These are phyloP conservation scores for Candida boidinii DNA, from an alignment of 805 yeast genomes.

Conservation along the genomic window DNA sequence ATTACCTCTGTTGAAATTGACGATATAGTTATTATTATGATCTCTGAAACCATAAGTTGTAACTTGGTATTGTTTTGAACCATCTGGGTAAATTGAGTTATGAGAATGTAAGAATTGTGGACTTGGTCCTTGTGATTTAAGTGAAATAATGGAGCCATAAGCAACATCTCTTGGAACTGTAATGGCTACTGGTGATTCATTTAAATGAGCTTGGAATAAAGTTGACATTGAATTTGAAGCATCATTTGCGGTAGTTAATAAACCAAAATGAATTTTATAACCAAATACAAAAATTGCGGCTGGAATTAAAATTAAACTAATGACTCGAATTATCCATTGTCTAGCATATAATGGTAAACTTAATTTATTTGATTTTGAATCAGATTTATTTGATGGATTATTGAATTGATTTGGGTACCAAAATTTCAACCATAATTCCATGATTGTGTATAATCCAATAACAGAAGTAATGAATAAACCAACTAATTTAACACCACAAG, in stretches of 20 bases:
- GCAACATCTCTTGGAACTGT: conserved; percentile 61
- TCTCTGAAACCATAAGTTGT: conserved; percentile 96
- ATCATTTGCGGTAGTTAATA: conserved; percentile 75
- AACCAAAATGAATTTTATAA: conserved; percentile 74
- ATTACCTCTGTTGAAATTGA: conserved; percentile 29
- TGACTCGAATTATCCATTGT: conserved; percentile 70
- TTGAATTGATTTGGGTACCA: too few species aligned
- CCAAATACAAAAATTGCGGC: conserved; percentile 55
- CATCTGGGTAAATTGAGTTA: conserved; percentile 75
- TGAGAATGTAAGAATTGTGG: conserved; percentile 86
- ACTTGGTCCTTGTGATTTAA: conserved; percentile 63
- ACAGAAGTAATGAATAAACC: conserved; percentile 61
- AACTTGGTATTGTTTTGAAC: conserved; percentile 89
- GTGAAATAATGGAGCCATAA: conserved; percentile 46
- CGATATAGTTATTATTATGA: conserved; percentile 69
- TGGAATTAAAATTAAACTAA: conserved; percentile 66
- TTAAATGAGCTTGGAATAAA: conserved; percentile 69
- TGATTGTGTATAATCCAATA: conserved; percentile 49
- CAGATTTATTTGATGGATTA: conserved; percentile 4
- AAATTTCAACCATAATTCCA: conserved; percentile 41
- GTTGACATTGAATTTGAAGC: conserved; percentile 67
- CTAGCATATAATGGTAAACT: conserved; percentile 24
- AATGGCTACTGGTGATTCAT: conserved; percentile 55
- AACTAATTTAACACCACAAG: conserved; percentile 81
- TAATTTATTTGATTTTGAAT: conserved; percentile 4